Percentiles rank a stretch among this genome's conserved stretches.
Evolutionary conservation across 306 rosid species (phyloP).

Genomic region (Betula pendula): DNA sequence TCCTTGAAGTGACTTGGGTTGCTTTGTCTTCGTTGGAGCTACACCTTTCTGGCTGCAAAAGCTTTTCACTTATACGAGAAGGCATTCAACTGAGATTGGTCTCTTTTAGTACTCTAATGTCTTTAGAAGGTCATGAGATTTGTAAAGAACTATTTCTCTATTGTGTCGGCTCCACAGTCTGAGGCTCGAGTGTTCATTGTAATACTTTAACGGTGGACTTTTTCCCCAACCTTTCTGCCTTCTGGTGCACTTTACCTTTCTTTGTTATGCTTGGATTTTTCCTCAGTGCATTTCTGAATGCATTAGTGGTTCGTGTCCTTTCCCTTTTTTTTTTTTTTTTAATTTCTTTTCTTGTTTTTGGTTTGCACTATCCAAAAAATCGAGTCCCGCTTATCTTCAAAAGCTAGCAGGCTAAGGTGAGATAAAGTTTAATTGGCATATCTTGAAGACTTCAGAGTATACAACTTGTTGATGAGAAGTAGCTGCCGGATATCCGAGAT

Average conservation of each 20-base stretch:
- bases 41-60: slow-evolving; percentile 11
- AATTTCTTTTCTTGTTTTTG: no score
- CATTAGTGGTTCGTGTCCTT: neutral
- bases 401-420: no score
- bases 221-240: neutral
- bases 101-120: slow-evolving; percentile 5
- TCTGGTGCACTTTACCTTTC: neutral
- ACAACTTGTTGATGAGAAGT: no score
- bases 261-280: neutral
- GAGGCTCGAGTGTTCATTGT: neutral
- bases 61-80: neutral
- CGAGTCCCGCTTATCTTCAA: no score
- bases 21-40: neutral
- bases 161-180: neutral
- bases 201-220: neutral
- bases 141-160: neutral
- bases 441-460: no score
- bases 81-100: slow-evolving; percentile 17
- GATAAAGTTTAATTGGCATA: no score
- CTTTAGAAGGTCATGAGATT: neutral
- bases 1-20: slow-evolving; percentile 26
- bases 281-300: neutral
- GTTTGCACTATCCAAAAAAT: no score
- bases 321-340: no score
- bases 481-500: no score